These are phyloP conservation scores for Lumnitzera littorea DNA, from an alignment of 345 rosid species.

Conservation along the genomic window DNA sequence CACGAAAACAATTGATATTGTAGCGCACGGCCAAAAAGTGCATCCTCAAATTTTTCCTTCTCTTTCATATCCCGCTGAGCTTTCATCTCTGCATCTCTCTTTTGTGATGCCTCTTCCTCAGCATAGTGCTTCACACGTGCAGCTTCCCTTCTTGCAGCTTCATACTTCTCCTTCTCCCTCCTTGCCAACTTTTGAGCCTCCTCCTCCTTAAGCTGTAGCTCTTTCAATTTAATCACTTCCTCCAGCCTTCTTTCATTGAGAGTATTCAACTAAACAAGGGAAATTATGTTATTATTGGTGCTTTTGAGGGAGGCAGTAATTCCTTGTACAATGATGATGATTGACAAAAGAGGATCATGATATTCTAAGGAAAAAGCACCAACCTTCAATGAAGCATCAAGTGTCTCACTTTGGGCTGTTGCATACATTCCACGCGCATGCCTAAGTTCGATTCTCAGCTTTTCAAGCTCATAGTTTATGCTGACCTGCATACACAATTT, in stretches of 20 bases:
- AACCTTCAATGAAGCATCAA: constrained; percentile 82
- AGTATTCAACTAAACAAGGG: constrained; percentile 33
- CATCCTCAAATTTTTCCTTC: constrained; percentile 61
- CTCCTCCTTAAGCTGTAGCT: constrained; percentile 46
- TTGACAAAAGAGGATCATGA: background rate
- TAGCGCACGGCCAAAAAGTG: constrained; percentile 37
- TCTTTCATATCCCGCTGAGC: constrained; percentile 48
- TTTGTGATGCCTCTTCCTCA: constrained; percentile 48
- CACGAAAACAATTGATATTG: constrained; percentile 54
- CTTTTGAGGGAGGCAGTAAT: background rate
- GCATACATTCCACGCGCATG: constrained; percentile 73
- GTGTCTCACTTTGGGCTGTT: constrained; percentile 62
- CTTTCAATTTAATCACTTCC: constrained; percentile 49
- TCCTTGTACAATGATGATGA: background rate
- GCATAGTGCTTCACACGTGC: constrained; percentile 30
- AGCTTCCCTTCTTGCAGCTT: constrained; percentile 53
- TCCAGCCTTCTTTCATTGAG: constrained; percentile 41
- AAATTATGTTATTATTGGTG: constrained; percentile 4
- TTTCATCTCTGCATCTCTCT: constrained; percentile 51
- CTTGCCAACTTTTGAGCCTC: constrained; percentile 43
- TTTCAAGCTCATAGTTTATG: constrained; percentile 71
- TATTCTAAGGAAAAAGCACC: constrained; percentile 9
- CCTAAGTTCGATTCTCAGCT: constrained; percentile 77
- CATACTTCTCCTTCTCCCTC: constrained; percentile 48
- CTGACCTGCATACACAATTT: constrained; percentile 28